phyloP scores from a whole-genome alignment of 352 stramenopile genomes.

The Phytophthora chlamydospora region DNA sequence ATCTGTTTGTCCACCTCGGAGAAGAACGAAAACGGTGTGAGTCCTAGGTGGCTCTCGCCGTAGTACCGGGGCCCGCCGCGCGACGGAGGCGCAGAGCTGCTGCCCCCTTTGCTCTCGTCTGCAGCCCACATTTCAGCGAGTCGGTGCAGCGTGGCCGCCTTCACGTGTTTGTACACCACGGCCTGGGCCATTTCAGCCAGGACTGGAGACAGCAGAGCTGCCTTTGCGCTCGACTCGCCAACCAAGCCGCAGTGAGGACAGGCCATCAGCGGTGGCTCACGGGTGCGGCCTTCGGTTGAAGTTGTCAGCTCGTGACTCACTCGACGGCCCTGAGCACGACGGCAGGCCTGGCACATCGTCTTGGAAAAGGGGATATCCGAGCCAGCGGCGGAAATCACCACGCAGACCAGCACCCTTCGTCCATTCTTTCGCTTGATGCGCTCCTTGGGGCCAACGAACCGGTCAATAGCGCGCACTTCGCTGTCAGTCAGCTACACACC shows the following conservation, averaged over 20 bases:
- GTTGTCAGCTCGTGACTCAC: conserved; percentile 38
- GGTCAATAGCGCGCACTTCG: conserved; percentile 58
- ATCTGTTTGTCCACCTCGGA: conserved; percentile 58
- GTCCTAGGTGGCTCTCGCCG: conserved; percentile 41
- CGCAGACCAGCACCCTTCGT: conserved; percentile 46
- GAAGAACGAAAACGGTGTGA: conserved; percentile 72
- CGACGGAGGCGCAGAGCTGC: conserved; percentile 11
- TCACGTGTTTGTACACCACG: conserved; percentile 57
- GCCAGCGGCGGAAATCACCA: conserved; percentile 47
- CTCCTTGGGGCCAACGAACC: conserved; percentile 51
- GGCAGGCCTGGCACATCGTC: conserved; percentile 57
- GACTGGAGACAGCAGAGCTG: conserved; percentile 34
- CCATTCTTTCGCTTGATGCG: conserved; percentile 25
- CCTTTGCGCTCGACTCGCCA: conserved; percentile 13
- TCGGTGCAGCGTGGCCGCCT: conserved; percentile 61
- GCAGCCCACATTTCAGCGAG: conserved; percentile 49
- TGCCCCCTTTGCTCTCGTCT: conserved; percentile 1
- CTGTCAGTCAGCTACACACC: conserved; percentile 49
- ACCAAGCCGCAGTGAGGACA: conserved; percentile 66
- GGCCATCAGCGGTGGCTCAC: conserved; percentile 31
- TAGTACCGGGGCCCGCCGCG: conserved; percentile 7
- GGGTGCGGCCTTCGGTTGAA: conserved; percentile 12
- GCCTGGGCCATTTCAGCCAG: conserved; percentile 44
- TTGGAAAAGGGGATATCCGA: conserved; percentile 52
- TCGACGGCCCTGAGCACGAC: conserved; percentile 53